Evolutionary conservation across 306 rosid genomes (phyloP), one percentile per base, ranked within the genome.

Genomic region (Styphnolobium japonicum): DNA sequence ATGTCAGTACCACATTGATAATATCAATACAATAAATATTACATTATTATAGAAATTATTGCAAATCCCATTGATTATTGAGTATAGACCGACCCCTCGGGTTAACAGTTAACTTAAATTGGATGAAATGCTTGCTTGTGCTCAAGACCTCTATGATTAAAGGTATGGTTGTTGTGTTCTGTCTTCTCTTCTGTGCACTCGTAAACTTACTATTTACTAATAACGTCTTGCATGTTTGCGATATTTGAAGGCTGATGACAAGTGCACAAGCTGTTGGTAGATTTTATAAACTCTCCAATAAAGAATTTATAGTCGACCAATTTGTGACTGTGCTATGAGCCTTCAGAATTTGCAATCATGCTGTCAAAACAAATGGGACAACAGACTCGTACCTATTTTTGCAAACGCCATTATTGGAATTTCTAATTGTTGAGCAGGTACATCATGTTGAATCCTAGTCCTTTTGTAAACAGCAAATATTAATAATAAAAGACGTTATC

Each of bases 321-420:
- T 53, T 48, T 29, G 82, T 58, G 37, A 7, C 18, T 7, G 42
- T 55, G 76, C 37, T 42, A 42, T 4, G 61, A 78, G 61, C 62
- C 82, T 68, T 57, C 71, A 10, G 6, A 15, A 33, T 60, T 27
- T 10, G 19, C 71, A 70, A 22, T 36, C 82, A 57, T 43, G 61
- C 61, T 27, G 31, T 6, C 1, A 4, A 31, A 39, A 51, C 8
- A 27, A 71, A 21, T 3, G n/a, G 2, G 0, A 9, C 37, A 27
- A 46, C 29, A 48, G 5, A 70, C 9, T 42, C 16, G 2, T 10
- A 14, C 31, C 31, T 27, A 27, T 27, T 21, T 12, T 58, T 11
- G 15, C 19, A 29, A 58, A 58, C 4, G 66, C 37, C 66, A 60
- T 29, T 5, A 53, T 60, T 14, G 18, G 22, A 49, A 49, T n/a